Base-by-base conservation (phyloP, 2,329 filamentous ascomycete species). In the Monilinia fructicola region DNA sequence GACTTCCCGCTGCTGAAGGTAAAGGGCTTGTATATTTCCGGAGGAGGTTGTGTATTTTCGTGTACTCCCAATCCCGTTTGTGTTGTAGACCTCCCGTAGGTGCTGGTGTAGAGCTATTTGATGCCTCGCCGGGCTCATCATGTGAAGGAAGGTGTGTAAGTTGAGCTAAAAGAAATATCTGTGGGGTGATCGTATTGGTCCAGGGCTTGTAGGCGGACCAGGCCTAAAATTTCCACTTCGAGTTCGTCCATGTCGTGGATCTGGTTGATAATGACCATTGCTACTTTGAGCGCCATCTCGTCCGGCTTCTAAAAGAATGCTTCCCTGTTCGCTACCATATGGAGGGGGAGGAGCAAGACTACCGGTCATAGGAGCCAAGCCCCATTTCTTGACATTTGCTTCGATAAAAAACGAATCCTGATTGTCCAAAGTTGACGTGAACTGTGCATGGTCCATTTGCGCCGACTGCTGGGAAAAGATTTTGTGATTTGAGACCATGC, bases 301-400 rank as follows among this genome's bases (percentile, higher is more conserved):
- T 58, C 95, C 95, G 7, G 92, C 89, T 77, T 97, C 95, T 16
- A 99, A 85, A 38, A 99, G 82, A 72, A 99, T 97, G 76, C 93
- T 97, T 73, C 95, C 95, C 79, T 97, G 93, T 79, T 98, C 95
- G 69, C 92, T 97, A 58, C 95, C 95, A 76, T 99, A 99, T 1
- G 95, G 95, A 61, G 95, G 95, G 54, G 95, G 95, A 21, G 95
- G 95, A 38, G 95, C 95, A 68, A 99, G 83, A 74, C 92, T 97
- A 67, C 95, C 95, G 1, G 92, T 97, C 85, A 96, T 96, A 6
- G 95, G 95, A 58, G 95, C 95, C 65, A 99, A 82, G 2, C 95
- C 95, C 95, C 95, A 99, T 83, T 98, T 99, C 87, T 99, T 99
- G 68, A 99, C 95, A 75, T 99, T 99, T 69, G 94, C 95, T 79